Evolutionary conservation across 1,284 basidiomycete species (phyloP), one percentile per base, ranked within the genome.

Genomic region (Fomitopsis schrenkii): DNA sequence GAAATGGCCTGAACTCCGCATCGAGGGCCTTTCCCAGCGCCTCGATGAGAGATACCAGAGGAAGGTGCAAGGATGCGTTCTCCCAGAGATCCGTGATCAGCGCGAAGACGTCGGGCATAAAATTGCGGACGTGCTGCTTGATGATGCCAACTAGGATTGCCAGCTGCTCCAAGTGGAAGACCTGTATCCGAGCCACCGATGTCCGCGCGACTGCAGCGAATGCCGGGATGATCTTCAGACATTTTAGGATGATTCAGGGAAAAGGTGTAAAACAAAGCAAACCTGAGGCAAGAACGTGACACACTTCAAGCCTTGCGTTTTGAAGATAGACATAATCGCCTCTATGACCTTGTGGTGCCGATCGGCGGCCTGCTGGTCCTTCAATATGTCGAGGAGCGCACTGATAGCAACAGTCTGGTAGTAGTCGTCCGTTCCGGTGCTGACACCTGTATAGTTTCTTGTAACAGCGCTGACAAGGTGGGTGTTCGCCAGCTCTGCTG

Each of bases 301-400:
- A 74, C 96, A 98, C 80, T 96, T 95, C 70, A 99, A 79, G 8
- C 97, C 94, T 73, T 99, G 95, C 0, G 96, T 98, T 76, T 97
- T 95, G 84, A 99, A 99, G 65, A 99, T 98, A 63, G 96, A 94
- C 94, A 99, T 99, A 70, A 99, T 93, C 2, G 97, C 96, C 74
- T 99, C 96, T 66, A 99, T 97, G 62, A 97, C 97, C 52, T 90
- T 94, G 75, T 95, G 89, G 69, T 98, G 95, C 70, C 95, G 90
- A 64, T 82, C 87, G 70, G 83, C 90, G 65, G 97, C 80, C 5
- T 94, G 89, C 60, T 93, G 88, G 71, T 98, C 97, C 71, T 91
- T 93, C 66, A 99, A 78, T 59, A 99, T 94, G 57, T 86, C 85
- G 53, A 99, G 84, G 26, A 99, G 82, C 1, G 95, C 88, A 53